Base-by-base conservation (phyloP, 2,329 filamentous ascomycete species). In the Leptographium flavum region DNA sequence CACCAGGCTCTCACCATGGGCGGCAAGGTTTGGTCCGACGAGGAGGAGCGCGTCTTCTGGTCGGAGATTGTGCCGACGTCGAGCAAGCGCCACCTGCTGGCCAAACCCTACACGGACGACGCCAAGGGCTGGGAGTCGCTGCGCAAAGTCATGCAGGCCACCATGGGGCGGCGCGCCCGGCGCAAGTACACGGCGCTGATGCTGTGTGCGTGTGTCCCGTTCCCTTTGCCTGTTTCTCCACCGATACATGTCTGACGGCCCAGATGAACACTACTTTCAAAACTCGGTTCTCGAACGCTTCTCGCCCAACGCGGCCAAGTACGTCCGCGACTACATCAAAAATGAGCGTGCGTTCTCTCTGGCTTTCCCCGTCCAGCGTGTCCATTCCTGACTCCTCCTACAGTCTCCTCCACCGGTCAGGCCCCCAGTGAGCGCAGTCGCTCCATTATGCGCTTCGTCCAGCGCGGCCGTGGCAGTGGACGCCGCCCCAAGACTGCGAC, bases 21-120 rank as follows among this genome's bases (percentile, higher is more conserved):
- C 5, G 71, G 70, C 22, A 72, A 66, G 49, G 57, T 65, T 5
- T 76, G 72, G 72, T 64, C 67, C 0, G 47, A 47, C 0, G 55
- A 62, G 1, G 72, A 76, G 49, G 72, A 76, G 55, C 45, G 52
- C 1, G 56, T 65, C 49, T 74, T 73, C 53, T 76, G 71, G 72
- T 45, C 33, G 2, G 11, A 47, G 6, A 52, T 62, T 17, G 47
- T 59, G 6, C 55, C 57, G 3, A 43, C 49, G 10, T 59, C 58
- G 1, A 53, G 55, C 25, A 57, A 58, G 45, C 50, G 55, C 3
- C 32, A 54, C 2, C 52, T 55, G 2, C 2, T 41, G 1, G 42
- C 54, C 23, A 31, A 39, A 9, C 33, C 48, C 2, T 49, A 42
- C 5, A 13, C 11, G 3, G n/a, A 50, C 8, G 31, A 49, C 8